Evolutionary conservation across 228 moss, liverwort and hornwort genomes (phyloP).

Genomic region (Sphagnum fallax): DNA sequence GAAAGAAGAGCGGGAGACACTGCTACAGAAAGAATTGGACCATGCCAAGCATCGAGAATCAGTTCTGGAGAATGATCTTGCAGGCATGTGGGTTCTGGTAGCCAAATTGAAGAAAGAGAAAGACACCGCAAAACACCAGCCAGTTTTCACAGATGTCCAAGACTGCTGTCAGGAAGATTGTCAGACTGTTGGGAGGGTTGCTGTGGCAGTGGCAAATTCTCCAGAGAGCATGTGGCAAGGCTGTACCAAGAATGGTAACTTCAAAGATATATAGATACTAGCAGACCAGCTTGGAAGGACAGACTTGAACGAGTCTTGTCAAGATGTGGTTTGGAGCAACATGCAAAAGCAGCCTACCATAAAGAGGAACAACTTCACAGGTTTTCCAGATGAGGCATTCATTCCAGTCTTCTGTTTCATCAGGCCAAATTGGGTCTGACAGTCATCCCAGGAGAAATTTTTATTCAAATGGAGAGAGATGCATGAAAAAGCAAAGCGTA

Average conservation of each 20-base stretch:
- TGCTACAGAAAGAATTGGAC: constrained; percentile 52
- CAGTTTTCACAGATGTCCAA: constrained; percentile 13
- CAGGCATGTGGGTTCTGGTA: constrained; percentile 97
- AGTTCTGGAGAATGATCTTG: constrained; percentile 85
- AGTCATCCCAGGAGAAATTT: too few relatives aligned
- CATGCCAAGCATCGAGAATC: constrained; percentile 74
- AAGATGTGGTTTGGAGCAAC: constrained; percentile 37
- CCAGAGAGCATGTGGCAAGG: constrained; percentile 14
- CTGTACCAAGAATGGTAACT: constrained; percentile 15
- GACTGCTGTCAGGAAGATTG: constrained; percentile 19
- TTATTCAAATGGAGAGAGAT: too few relatives aligned
- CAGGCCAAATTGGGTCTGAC: too few relatives aligned
- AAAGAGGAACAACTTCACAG: constrained; percentile 22
- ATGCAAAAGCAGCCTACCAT: constrained; percentile 8
- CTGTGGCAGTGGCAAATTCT: constrained; percentile 10
- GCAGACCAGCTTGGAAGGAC: constrained; percentile 28
- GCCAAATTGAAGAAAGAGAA: constrained; percentile 84
- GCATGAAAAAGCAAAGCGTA: too few relatives aligned
- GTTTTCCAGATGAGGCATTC: background rate
- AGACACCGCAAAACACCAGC: constrained; percentile 23
- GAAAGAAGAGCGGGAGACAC: constrained; percentile 42
- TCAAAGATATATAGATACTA: constrained; percentile 23
- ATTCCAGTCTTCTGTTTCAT: too few relatives aligned
- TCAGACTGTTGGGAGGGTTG: constrained; percentile 16
- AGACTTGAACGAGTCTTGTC: constrained; percentile 33